Evolutionary conservation across 148 eudicot species (phyloP).

Genomic region (Camellia lanceoleosa): DNA sequence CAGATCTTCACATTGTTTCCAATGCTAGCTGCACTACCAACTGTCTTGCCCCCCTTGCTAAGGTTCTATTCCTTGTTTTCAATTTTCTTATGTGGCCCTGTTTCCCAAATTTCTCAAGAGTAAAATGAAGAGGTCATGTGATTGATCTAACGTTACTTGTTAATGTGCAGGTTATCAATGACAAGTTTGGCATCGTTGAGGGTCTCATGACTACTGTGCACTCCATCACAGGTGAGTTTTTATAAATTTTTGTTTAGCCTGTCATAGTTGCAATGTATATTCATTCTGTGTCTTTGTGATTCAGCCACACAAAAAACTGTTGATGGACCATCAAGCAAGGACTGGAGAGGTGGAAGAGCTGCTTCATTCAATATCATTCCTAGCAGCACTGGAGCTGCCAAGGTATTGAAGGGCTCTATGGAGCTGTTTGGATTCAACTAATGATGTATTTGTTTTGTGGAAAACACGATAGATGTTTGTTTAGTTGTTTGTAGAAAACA

Average conservation of each 20-base stretch:
- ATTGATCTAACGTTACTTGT: neutral
- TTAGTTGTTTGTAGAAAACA: too few relatives aligned
- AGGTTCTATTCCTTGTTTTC: constrained; percentile 30
- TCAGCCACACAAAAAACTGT: constrained; percentile 50
- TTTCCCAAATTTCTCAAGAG: too few relatives aligned
- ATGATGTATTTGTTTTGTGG: neutral
- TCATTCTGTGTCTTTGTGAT: constrained; percentile 3
- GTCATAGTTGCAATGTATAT: neutral
- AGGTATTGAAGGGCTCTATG: constrained; percentile 36
- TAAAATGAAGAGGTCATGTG: neutral
- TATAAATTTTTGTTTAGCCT: neutral
- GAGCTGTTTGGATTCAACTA: neutral
- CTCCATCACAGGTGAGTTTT: constrained; percentile 49
- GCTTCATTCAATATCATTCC: constrained; percentile 53
- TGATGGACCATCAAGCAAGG: constrained; percentile 50
- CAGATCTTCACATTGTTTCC: constrained; percentile 54
- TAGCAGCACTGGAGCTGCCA: constrained; percentile 56
- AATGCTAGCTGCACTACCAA: constrained; percentile 66
- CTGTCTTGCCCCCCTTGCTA: constrained; percentile 37
- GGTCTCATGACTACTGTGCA: constrained; percentile 75
- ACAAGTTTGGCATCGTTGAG: constrained; percentile 63
- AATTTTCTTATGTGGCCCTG: neutral
- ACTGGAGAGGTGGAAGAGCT: constrained; percentile 61
- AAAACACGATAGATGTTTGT: neutral
- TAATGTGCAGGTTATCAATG: constrained; percentile 48